Conservation (phyloP, 352 stramenopile species). For the Globisporangium uncinulatum region DNA sequence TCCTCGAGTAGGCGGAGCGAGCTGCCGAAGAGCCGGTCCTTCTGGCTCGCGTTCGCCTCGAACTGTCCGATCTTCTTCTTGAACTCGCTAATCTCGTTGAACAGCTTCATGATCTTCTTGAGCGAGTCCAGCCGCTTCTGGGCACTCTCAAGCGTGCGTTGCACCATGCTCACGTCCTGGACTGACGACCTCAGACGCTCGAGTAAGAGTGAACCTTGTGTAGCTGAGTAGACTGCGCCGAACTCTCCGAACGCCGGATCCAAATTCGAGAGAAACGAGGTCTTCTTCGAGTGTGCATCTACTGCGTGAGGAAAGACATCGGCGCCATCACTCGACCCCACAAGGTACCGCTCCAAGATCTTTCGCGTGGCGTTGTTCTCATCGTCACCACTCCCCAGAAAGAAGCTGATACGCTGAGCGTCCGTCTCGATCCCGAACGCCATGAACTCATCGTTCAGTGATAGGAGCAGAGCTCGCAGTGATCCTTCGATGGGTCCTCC, state of each 20-base stretch:
- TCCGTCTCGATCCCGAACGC: constrained; percentile 72
- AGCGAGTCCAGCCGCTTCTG: constrained; percentile 62
- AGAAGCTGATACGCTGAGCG: constrained; percentile 61
- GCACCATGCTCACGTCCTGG: constrained; percentile 36
- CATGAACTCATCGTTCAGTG: constrained; percentile 55
- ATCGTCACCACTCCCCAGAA: constrained; percentile 46
- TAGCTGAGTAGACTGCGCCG: constrained; percentile 29
- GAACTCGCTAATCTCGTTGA: constrained; percentile 60
- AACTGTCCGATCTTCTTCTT: constrained; percentile 77
- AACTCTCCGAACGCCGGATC: constrained; percentile 53
- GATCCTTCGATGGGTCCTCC: constrained; percentile 30
- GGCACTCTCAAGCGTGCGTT: constrained; percentile 39
- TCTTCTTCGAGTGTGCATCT: background rate
- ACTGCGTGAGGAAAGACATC: background rate
- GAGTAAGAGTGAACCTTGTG: constrained; percentile 34
- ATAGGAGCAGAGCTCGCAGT: constrained; percentile 48
- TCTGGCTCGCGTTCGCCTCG: constrained; percentile 59
- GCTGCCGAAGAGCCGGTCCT: constrained; percentile 68
- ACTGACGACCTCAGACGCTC: constrained; percentile 37
- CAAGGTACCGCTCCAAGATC: constrained; percentile 53
- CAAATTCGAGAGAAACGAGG: constrained; percentile 51
- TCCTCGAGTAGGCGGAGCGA: constrained; percentile 71
- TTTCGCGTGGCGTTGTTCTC: constrained; percentile 28
- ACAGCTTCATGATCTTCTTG: constrained; percentile 76
- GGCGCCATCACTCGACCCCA: background rate